These are phyloP conservation scores for Leccinum variicolor DNA, from an alignment of 768 basidiomycete species.

Conservation along the genomic window DNA sequence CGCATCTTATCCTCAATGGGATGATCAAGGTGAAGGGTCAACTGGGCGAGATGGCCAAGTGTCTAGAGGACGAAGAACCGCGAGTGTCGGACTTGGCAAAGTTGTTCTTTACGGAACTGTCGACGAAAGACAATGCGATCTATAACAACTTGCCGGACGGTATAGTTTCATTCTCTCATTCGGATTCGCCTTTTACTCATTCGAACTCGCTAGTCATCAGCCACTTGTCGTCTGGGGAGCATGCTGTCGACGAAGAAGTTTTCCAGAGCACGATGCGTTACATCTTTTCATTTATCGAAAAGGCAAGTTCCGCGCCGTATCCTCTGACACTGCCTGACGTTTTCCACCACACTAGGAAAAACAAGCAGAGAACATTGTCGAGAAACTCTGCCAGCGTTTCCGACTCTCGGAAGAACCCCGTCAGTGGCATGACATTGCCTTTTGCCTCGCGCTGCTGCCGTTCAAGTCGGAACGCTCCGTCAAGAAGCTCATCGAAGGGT, in stretches of 20 bases:
- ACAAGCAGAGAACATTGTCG: constrained; percentile 95
- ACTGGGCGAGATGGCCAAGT: constrained; percentile 99
- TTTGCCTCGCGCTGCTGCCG: constrained; percentile 88
- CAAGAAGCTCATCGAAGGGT: constrained; percentile 91
- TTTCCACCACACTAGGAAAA: constrained; percentile 65
- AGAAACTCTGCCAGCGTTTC: constrained; percentile 97
- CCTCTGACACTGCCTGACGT: not conserved
- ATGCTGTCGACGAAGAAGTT: constrained; percentile 87
- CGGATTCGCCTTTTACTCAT: constrained; percentile 1
- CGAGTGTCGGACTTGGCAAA: constrained; percentile 94
- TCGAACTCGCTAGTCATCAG: constrained; percentile 68
- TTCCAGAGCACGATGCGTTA: constrained; percentile 94
- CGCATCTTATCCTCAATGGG: constrained; percentile 93
- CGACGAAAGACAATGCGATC: constrained; percentile 97
- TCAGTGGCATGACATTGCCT: constrained; percentile 98
- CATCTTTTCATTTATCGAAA: constrained; percentile 96
- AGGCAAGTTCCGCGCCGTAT: constrained; percentile 45
- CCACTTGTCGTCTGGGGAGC: constrained; percentile 85
- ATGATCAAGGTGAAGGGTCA: constrained; percentile 99
- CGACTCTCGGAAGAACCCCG: constrained; percentile 80
- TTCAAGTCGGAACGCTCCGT: constrained; percentile 97
- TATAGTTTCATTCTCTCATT: constrained; percentile 30
- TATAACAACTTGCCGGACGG: constrained; percentile 98
- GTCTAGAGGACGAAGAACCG: constrained; percentile 85
- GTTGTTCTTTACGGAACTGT: constrained; percentile 93